A percentile compares a stretch with the other conserved stretches of the same genome.
Evolutionary conservation across 495 filamentous ascomycete genomes (phyloP).

Genomic region (Beverwykella pulmonaria): DNA sequence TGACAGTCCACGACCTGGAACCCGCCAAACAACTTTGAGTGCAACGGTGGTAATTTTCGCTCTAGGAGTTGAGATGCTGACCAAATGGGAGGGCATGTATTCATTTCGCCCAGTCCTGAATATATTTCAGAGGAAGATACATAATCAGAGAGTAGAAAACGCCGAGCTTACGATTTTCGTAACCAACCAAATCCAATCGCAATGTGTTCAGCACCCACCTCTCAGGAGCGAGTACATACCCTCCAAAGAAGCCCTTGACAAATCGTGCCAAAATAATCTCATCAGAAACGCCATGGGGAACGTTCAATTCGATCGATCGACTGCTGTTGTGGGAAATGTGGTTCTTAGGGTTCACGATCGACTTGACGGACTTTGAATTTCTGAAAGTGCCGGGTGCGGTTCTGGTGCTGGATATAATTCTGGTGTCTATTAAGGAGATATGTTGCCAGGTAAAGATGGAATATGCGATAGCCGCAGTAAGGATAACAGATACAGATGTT

Average conservation of each 20-base stretch:
- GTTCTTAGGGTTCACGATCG: constrained; percentile 2
- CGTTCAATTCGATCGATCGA: not conserved
- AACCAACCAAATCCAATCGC: not conserved
- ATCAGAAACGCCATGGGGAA: not conserved
- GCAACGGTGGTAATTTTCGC: not conserved
- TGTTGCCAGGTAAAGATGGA: constrained; percentile 2
- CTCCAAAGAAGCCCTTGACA: constrained; percentile 21
- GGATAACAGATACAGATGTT: not conserved
- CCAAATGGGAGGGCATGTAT: not conserved
- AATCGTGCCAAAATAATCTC: constrained; percentile 8
- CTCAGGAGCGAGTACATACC: constrained; percentile 12
- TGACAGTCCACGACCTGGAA: not conserved
- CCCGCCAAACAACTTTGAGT: not conserved
- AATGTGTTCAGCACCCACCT: not conserved
- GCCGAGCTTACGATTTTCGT: not conserved
- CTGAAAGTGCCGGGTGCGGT: not conserved
- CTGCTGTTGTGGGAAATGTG: not conserved
- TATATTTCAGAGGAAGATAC: not conserved
- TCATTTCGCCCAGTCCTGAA: not conserved
- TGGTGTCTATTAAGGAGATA: not conserved
- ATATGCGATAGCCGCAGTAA: constrained; percentile 3
- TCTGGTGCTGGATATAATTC: not conserved
- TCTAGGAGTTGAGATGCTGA: not conserved
- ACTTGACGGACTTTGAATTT: not conserved
- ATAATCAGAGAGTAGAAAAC: not conserved